Percentiles rank a stretch among this genome's conserved stretches.
phyloP scores from a whole-genome alignment of 371 early-diverging fungal species.

The Rhizomucor miehei region DNA sequence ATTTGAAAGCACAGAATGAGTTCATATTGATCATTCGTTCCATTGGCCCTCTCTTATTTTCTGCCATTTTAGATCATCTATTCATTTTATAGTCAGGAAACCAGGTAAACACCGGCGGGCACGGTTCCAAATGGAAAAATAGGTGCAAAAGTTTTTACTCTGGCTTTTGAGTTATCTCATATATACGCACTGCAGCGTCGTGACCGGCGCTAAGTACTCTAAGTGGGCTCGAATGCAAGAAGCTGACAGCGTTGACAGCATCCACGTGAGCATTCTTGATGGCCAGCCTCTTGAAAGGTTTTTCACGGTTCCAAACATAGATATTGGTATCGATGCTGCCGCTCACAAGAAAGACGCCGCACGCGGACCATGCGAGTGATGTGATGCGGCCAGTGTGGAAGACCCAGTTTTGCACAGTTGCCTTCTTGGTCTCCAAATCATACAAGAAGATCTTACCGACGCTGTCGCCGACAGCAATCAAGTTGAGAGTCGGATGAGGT shows the following conservation, averaged over 20 bases:
- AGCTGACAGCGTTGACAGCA: conserved; percentile 72
- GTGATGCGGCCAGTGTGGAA: conserved; percentile 90
- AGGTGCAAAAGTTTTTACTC: conserved; percentile 14
- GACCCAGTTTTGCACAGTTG: conserved; percentile 76
- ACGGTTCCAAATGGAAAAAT: no score
- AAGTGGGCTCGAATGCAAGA: conserved; percentile 47
- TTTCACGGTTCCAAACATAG: conserved; percentile 85
- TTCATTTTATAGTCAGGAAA: no score
- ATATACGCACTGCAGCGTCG: conserved; percentile 82
- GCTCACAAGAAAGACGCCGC: conserved; percentile 74
- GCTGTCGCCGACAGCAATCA: conserved; percentile 83
- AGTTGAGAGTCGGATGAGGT: conserved; percentile 66
- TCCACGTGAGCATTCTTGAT: conserved; percentile 87
- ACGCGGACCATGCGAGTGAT: conserved; percentile 75
- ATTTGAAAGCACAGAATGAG: no score
- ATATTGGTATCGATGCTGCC: conserved; percentile 88
- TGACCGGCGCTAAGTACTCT: conserved; percentile 74
- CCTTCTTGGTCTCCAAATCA: conserved; percentile 52
- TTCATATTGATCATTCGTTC: no score
- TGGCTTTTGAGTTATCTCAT: conserved; percentile 45
- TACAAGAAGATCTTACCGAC: conserved; percentile 81
- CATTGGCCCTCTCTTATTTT: no score
- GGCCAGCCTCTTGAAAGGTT: conserved; percentile 71
- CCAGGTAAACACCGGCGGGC: no score
- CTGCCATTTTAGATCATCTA: no score